Percentiles rank a stretch among this genome's conserved stretches.
Conservation (phyloP, 805 yeast genomes). For the Lachancea meyersii region DNA sequence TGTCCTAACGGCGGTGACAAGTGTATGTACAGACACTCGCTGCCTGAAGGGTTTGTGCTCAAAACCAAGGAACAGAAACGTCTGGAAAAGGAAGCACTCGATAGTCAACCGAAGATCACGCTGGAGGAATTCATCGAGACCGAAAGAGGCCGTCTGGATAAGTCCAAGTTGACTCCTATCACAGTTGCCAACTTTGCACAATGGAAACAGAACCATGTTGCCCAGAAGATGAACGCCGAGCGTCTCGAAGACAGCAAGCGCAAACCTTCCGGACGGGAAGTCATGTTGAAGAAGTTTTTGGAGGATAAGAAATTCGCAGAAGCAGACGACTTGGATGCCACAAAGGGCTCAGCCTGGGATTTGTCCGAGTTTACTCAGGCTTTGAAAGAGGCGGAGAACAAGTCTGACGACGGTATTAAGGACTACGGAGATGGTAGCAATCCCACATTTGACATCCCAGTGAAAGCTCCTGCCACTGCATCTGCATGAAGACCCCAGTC, state of each 20-base stretch:
- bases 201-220: conserved; percentile 74
- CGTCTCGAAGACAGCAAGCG: conserved; percentile 39
- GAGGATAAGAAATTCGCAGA: conserved; percentile 54
- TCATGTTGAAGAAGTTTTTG: conserved; percentile 52
- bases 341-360: conserved; percentile 39
- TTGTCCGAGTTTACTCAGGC: conserved; percentile 38
- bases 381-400: conserved; percentile 32
- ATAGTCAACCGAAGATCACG: conserved; percentile 81
- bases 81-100: conserved; percentile 78
- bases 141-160: conserved; percentile 80
- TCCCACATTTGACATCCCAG: conserved; percentile 31
- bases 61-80: conserved; percentile 95
- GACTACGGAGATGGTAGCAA: conserved; percentile 69
- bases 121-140: conserved; percentile 93
- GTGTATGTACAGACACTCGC: conserved; percentile 90
- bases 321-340: conserved; percentile 33
- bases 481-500: conserved; percentile 14
- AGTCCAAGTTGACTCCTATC: conserved; percentile 71
- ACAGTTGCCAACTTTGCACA: conserved; percentile 69
- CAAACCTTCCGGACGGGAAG: conserved; percentile 60
- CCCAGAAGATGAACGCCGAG: conserved; percentile 44
- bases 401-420: conserved; percentile 41
- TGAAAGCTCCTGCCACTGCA: conserved; percentile 11
- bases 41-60: conserved; percentile 94
- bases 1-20: conserved; percentile 92